Evolutionary conservation across 2,329 filamentous ascomycete genomes (phyloP).

Genomic region (Alternaria brassicicola): DNA sequence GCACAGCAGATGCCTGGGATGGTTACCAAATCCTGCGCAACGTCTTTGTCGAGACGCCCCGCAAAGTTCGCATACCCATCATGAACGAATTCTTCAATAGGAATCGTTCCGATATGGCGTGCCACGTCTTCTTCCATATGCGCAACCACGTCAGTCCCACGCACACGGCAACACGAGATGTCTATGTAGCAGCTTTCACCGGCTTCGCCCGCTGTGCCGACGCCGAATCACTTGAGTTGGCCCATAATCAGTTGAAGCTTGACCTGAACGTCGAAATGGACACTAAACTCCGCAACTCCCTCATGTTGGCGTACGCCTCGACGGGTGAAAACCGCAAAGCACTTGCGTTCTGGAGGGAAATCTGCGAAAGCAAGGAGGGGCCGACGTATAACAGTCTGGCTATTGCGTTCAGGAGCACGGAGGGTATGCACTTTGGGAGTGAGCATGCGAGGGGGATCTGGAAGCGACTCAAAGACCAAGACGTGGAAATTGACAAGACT

Average conservation of each 20-base stretch:
- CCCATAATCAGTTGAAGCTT: slow-evolving; percentile 94
- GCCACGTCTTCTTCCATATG: slow-evolving; percentile 91
- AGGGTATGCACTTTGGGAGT: slow-evolving; percentile 60
- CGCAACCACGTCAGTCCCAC: slow-evolving; percentile 70
- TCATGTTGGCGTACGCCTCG: slow-evolving; percentile 84
- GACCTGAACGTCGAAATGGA: slow-evolving; percentile 79
- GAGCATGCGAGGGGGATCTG: slow-evolving; percentile 65
- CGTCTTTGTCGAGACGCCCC: slow-evolving; percentile 68
- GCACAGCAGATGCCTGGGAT: slow-evolving; percentile 68
- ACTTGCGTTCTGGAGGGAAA: slow-evolving; percentile 81
- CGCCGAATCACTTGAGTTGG: slow-evolving; percentile 69
- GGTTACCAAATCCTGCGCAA: slow-evolving; percentile 63
- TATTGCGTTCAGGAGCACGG: slow-evolving; percentile 80
- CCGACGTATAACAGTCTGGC: slow-evolving; percentile 81
- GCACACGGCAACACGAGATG: slow-evolving; percentile 71
- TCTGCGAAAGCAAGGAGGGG: slow-evolving; percentile 82
- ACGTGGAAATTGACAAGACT: slow-evolving; percentile 74
- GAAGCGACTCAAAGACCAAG: slow-evolving; percentile 72
- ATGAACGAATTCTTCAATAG: slow-evolving; percentile 85
- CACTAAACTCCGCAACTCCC: slow-evolving; percentile 78
- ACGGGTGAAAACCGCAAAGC: slow-evolving; percentile 70
- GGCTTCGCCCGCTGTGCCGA: slow-evolving; percentile 70
- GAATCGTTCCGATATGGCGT: slow-evolving; percentile 80
- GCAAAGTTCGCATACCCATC: slow-evolving; percentile 68
- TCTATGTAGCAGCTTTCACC: slow-evolving; percentile 79